Conservation (phyloP, 768 basidiomycete genomes). For the Tulasnella sp. region DNA sequence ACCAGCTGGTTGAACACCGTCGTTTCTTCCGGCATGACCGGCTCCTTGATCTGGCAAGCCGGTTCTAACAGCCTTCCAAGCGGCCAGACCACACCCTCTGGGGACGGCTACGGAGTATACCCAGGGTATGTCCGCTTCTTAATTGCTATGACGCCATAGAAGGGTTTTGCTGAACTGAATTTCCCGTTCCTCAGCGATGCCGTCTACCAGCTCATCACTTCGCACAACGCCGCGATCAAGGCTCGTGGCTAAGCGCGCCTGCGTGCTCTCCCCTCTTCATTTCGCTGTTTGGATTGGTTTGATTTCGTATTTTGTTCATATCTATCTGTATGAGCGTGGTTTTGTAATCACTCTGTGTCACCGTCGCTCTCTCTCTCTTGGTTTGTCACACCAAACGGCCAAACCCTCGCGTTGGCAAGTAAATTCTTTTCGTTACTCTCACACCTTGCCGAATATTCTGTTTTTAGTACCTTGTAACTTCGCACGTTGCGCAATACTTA, state of each 20-base stretch:
- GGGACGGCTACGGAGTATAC: constrained; percentile 2
- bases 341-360: background rate
- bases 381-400: background rate
- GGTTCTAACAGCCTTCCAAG: background rate
- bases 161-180: background rate
- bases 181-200: constrained; percentile 42
- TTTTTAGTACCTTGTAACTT: background rate
- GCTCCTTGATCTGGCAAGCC: constrained; percentile 61
- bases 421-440: background rate
- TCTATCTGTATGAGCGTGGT: background rate
- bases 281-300: background rate
- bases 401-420: background rate
- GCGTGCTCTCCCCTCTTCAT: background rate
- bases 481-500: background rate
- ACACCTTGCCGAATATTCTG: background rate
- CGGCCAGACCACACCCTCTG: background rate
- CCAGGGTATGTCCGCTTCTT: background rate
- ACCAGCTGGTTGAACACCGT: background rate
- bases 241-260: constrained; percentile 42
- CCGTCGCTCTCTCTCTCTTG: background rate
- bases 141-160: background rate
- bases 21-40: constrained; percentile 39
- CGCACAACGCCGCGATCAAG: constrained; percentile 54
- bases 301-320: background rate
- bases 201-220: constrained; percentile 50